Conservation (phyloP, 176 grass and related monocot genomes). For the Lolium multiflorum region DNA sequence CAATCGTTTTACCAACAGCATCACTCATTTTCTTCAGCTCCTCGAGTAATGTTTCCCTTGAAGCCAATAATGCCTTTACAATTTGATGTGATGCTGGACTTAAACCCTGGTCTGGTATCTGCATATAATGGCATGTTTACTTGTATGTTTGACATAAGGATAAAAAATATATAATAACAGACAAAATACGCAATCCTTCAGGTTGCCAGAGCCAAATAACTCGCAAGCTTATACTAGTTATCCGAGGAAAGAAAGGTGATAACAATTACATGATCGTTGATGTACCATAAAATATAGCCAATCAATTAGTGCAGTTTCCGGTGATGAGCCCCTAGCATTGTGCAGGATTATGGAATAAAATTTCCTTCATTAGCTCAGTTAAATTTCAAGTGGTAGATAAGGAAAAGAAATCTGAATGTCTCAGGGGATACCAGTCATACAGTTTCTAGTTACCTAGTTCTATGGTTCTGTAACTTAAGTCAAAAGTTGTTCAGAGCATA, state of each 20-base stretch:
- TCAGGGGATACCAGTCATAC: not conserved
- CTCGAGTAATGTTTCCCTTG: slow-evolving; percentile 81
- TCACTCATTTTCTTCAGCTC: slow-evolving; percentile 76
- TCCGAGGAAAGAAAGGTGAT: slow-evolving; percentile 8
- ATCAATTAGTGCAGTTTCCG: slow-evolving; percentile 4
- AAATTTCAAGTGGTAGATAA: slow-evolving; percentile 8
- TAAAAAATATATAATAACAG: slow-evolving; percentile 1
- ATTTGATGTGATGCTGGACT: slow-evolving; percentile 70
- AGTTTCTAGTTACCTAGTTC: slow-evolving; percentile 30
- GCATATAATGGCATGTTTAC: slow-evolving; percentile 48
- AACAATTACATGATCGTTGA: slow-evolving; percentile 7
- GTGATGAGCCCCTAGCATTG: not conserved
- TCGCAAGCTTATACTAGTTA: not conserved
- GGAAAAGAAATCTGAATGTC: slow-evolving; percentile 12
- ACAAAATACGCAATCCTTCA: slow-evolving; percentile 6
- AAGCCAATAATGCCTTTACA: slow-evolving; percentile 76
- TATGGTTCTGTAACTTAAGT: not conserved
- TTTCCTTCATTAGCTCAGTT: not conserved
- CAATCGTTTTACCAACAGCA: slow-evolving; percentile 76
- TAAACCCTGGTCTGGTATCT: slow-evolving; percentile 82
- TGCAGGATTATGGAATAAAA: slow-evolving; percentile 10
- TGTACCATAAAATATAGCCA: slow-evolving; percentile 3
- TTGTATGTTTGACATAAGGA: not conserved
- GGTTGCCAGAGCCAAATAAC: not conserved
- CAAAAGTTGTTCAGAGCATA: slow-evolving; percentile 27